A percentile compares a stretch with the other conserved stretches of the same genome.
Conservation (phyloP, 2,329 filamentous ascomycete species). For the Exophiala sp. region DNA sequence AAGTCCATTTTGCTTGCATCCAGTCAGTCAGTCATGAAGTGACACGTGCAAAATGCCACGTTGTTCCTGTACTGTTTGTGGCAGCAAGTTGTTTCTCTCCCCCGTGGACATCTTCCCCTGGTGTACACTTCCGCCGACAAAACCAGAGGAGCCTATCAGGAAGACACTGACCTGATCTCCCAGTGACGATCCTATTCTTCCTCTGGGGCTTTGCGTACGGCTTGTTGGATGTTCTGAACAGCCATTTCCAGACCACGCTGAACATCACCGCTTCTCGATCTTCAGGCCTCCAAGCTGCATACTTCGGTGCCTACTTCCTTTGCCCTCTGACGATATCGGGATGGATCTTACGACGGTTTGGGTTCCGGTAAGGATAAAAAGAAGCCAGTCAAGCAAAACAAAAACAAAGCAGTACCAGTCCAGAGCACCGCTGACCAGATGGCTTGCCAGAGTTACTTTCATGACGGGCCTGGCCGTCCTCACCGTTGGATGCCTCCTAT, state of each 20-base stretch:
- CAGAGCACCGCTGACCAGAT: constrained; percentile 24
- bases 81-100: too few relatives aligned
- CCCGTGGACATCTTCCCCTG: too few relatives aligned
- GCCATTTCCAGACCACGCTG: constrained; percentile 53
- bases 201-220: constrained; percentile 49
- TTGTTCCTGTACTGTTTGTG: too few relatives aligned
- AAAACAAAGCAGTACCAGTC: too few relatives aligned
- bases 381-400: not conserved
- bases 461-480: constrained; percentile 51
- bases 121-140: too few relatives aligned
- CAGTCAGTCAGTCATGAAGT: too few relatives aligned
- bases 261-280: constrained; percentile 51
- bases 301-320: constrained; percentile 54
- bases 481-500: constrained; percentile 52
- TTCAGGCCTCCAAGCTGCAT: constrained; percentile 57
- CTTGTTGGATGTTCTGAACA: constrained; percentile 46
- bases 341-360: constrained; percentile 46
- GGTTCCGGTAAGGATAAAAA: constrained; percentile 32
- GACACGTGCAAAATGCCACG: too few relatives aligned
- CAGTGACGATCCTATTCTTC: constrained; percentile 47
- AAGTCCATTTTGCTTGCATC: not conserved
- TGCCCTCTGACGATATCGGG: constrained; percentile 30
- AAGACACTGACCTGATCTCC: constrained; percentile 4
- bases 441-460: constrained; percentile 34
- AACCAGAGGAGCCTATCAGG: too few relatives aligned